phyloP scores from a whole-genome alignment of 805 yeast species.

The Starmerella roubikii region DNA sequence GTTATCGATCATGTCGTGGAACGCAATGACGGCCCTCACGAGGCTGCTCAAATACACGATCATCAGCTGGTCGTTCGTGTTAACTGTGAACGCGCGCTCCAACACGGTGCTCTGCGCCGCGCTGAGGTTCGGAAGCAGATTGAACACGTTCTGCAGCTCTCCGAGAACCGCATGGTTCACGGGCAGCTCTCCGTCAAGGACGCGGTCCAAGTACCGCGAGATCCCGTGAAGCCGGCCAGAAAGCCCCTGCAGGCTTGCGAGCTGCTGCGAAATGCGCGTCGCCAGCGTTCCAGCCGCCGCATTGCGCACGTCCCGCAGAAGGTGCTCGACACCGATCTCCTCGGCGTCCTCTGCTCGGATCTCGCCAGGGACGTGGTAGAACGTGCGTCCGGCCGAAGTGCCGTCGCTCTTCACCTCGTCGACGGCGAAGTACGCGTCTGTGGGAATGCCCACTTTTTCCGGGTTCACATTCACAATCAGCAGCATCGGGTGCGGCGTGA shows the following conservation, averaged over 20 bases:
- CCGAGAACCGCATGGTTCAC: slow-evolving; percentile 83
- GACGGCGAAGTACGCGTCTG: slow-evolving; percentile 84
- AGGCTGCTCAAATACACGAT: slow-evolving; percentile 75
- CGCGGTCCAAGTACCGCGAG: slow-evolving; percentile 61
- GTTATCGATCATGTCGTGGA: slow-evolving; percentile 92
- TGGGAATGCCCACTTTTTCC: slow-evolving; percentile 75
- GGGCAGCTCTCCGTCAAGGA: slow-evolving; percentile 58
- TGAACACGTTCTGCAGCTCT: slow-evolving; percentile 86
- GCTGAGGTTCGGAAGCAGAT: slow-evolving; percentile 69
- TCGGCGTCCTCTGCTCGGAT: slow-evolving; percentile 98
- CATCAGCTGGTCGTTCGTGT: slow-evolving; percentile 95
- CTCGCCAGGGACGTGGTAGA: slow-evolving; percentile 79
- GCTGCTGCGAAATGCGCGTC: slow-evolving; percentile 73
- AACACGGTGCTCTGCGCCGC: slow-evolving; percentile 28
- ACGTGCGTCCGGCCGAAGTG: slow-evolving; percentile 79
- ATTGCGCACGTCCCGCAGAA: slow-evolving; percentile 85
- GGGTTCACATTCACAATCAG: slow-evolving; percentile 88
- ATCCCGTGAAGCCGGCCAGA: slow-evolving; percentile 69
- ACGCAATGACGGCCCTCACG: slow-evolving; percentile 88
- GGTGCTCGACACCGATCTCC: slow-evolving; percentile 96
- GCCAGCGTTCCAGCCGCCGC: slow-evolving; percentile 92
- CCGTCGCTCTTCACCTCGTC: slow-evolving; percentile 97
- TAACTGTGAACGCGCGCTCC: slow-evolving; percentile 70
- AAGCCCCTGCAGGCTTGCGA: slow-evolving; percentile 75
- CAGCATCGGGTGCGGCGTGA: slow-evolving; percentile 66